Conservation (phyloP, 2,329 filamentous ascomycete species). For the Chaetomiaceae sp. region DNA sequence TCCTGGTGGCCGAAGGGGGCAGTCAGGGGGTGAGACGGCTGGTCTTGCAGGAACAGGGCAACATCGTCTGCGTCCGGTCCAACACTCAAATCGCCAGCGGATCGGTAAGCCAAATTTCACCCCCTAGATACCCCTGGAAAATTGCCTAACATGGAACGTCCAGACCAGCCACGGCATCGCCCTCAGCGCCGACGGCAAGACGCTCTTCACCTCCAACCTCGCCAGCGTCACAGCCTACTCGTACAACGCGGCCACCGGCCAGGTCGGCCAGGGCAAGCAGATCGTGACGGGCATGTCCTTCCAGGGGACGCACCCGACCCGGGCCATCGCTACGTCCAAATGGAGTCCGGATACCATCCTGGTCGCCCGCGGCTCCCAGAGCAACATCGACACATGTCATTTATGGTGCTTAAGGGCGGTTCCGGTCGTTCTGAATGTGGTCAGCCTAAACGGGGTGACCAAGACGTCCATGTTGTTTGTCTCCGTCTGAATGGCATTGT, state of each 20-base stretch:
- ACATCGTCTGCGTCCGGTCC: constrained; percentile 21
- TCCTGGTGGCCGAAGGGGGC: constrained; percentile 23
- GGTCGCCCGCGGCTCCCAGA: constrained; percentile 47
- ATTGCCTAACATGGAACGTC: not conserved
- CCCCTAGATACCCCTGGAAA: not conserved
- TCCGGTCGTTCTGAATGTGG: too few relatives aligned
- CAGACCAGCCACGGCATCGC: constrained; percentile 32
- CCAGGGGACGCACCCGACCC: constrained; percentile 45
- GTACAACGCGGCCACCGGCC: constrained; percentile 43
- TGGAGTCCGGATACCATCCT: constrained; percentile 45
- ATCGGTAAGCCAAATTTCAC: constrained; percentile 9
- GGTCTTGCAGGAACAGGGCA: constrained; percentile 16
- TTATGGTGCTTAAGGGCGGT: constrained; percentile 16
- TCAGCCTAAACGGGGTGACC: too few relatives aligned
- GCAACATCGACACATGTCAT: constrained; percentile 49
- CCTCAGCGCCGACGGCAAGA: constrained; percentile 31
- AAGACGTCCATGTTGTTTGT: too few relatives aligned
- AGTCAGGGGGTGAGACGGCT: constrained; percentile 16
- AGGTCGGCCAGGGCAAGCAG: constrained; percentile 37
- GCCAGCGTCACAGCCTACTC: constrained; percentile 46
- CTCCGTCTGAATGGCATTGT: too few relatives aligned
- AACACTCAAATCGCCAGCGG: constrained; percentile 16
- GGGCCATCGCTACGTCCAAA: constrained; percentile 47
- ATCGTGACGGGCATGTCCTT: constrained; percentile 47
- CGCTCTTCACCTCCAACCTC: constrained; percentile 37